phyloP scores from a whole-genome alignment of 106 monocot genomes.

The Gastrodia elata region DNA sequence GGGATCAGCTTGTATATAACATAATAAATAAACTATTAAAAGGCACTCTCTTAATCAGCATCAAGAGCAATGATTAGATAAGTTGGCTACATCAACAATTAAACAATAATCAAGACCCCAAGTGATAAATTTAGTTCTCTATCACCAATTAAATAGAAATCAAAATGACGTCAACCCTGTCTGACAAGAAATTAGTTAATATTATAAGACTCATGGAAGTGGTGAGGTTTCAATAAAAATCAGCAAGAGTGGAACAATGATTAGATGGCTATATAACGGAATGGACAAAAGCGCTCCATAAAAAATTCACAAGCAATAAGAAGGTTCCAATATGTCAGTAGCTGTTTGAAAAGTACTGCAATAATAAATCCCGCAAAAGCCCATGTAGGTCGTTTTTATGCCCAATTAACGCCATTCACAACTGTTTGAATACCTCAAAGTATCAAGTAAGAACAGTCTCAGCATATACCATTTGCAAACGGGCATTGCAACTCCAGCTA shows the following conservation, averaged over 20 bases:
- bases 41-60: background rate
- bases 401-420: background rate
- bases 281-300: background rate
- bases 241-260: background rate
- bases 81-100: no score
- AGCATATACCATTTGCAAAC: slow-evolving; percentile 1
- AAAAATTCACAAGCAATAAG: background rate
- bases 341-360: background rate
- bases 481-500: background rate
- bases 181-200: background rate
- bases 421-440: background rate
- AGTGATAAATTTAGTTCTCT: background rate
- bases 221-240: background rate
- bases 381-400: background rate
- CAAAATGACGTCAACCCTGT: background rate
- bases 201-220: background rate
- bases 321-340: background rate
- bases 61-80: background rate
- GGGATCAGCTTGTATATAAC: background rate
- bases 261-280: background rate
- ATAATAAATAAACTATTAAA: background rate
- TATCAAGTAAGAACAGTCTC: background rate
- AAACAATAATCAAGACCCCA: background rate
- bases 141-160: background rate
- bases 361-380: background rate